phyloP scores from a whole-genome alignment of 768 basidiomycete species.

The Ramaria sp. region DNA sequence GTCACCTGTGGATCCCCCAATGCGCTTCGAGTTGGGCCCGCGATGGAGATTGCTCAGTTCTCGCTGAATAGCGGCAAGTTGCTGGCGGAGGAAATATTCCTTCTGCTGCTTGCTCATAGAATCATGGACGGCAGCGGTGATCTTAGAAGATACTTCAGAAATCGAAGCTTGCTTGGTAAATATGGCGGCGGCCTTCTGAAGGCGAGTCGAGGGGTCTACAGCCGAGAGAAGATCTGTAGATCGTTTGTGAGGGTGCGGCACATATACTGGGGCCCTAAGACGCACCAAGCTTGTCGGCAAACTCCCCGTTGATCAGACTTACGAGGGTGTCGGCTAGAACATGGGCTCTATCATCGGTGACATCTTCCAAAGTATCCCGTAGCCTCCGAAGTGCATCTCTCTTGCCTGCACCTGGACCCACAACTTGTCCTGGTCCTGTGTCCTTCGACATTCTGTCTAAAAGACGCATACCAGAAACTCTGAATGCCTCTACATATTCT shows the following conservation, averaged over 20 bases:
- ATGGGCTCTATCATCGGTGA: conserved; percentile 47
- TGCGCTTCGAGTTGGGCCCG: conserved; percentile 12
- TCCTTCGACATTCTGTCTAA: conserved; percentile 52
- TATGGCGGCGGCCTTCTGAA: conserved; percentile 56
- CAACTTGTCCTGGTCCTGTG: conserved; percentile 22
- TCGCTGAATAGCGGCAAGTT: conserved; percentile 69
- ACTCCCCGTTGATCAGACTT: conserved; percentile 47
- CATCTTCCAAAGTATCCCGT: conserved; percentile 61
- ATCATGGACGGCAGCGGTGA: conserved; percentile 71
- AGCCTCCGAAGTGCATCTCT: conserved; percentile 64
- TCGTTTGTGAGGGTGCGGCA: neutral
- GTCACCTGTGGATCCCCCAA: neutral
- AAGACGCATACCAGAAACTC: conserved; percentile 51
- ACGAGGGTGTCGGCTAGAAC: conserved; percentile 77
- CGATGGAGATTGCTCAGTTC: conserved; percentile 53
- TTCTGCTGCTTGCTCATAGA: conserved; percentile 83
- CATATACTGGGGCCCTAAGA: conserved; percentile 8
- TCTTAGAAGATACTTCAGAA: conserved; percentile 72
- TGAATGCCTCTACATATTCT: conserved; percentile 57
- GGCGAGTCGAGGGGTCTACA: conserved; percentile 47
- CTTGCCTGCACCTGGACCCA: conserved; percentile 26
- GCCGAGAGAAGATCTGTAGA: conserved; percentile 49
- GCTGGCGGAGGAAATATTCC: conserved; percentile 77
- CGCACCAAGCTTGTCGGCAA: conserved; percentile 62
- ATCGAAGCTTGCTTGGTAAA: conserved; percentile 71